These are phyloP conservation scores for Phialophora chinensis DNA, from an alignment of 2,329 filamentous ascomycete species.

Conservation along the genomic window DNA sequence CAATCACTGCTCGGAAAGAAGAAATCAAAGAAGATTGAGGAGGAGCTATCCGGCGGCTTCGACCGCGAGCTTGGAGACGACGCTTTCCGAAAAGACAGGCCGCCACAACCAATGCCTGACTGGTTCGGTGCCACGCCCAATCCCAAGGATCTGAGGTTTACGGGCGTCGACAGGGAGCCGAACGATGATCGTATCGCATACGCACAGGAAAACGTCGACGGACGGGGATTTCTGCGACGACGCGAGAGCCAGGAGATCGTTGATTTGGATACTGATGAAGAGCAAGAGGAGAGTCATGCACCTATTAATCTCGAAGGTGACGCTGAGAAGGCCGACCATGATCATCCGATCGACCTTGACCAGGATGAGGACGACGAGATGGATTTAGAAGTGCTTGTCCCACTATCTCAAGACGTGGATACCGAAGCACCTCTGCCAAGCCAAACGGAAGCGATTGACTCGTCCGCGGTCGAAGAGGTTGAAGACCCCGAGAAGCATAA, in stretches of 20 bases:
- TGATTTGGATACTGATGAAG: slow-evolving; percentile 46
- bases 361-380: slow-evolving; percentile 42
- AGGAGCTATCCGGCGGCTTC: slow-evolving; percentile 69
- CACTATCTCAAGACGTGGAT: slow-evolving; percentile 18
- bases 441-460: slow-evolving; percentile 8
- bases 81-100: slow-evolving; percentile 41
- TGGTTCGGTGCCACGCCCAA: slow-evolving; percentile 53
- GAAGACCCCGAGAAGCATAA: slow-evolving; percentile 30
- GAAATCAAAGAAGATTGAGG: slow-evolving; percentile 59
- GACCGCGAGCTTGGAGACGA: slow-evolving; percentile 54
- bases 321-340: slow-evolving; percentile 19
- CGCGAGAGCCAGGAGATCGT: slow-evolving; percentile 48
- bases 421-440: slow-evolving; percentile 16
- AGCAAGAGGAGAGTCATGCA: slow-evolving; percentile 1
- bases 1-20: slow-evolving; percentile 62
- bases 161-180: slow-evolving; percentile 41
- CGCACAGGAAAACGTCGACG: slow-evolving; percentile 15
- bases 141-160: slow-evolving; percentile 39
- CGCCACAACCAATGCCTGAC: slow-evolving; percentile 49
- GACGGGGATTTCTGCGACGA: slow-evolving; percentile 37
- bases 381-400: slow-evolving; percentile 34
- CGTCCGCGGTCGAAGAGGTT: slow-evolving; percentile 15
- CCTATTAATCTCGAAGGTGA: slow-evolving; percentile 11
- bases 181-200: slow-evolving; percentile 32
- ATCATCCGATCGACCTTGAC: slow-evolving; percentile 37